A percentile compares a stretch with the other conserved stretches of the same genome.
These are phyloP conservation scores for Phytopythium cucurbitacearum DNA, from an alignment of 352 stramenopile species.

Conservation along the genomic window DNA sequence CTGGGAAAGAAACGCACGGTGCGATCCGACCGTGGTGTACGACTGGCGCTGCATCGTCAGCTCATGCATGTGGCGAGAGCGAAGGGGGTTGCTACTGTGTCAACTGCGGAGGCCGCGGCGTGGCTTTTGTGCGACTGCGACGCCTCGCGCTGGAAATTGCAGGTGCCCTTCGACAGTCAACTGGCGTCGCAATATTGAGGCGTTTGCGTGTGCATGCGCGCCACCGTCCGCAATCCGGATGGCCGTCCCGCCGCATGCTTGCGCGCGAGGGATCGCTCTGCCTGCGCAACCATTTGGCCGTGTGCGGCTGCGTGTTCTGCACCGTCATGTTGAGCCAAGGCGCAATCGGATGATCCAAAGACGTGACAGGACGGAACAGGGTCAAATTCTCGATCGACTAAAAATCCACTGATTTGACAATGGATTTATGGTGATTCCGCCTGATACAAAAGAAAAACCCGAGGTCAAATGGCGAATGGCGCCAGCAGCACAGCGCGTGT, in stretches of 20 bases:
- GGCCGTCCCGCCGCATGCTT: too few relatives aligned
- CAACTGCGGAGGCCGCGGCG: neutral
- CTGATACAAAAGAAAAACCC: neutral
- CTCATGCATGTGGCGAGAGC: neutral
- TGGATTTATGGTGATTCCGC: neutral
- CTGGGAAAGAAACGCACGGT: neutral
- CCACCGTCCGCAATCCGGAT: too few relatives aligned
- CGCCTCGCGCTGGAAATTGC: neutral
- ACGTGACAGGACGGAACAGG: slow-evolving; percentile 1
- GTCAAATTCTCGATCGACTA: neutral
- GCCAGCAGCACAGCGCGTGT: neutral
- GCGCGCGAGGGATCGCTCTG: too few relatives aligned
- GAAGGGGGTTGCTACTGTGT: neutral
- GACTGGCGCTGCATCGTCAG: neutral
- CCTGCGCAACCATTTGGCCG: too few relatives aligned
- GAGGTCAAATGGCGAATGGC: neutral
- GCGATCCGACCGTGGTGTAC: neutral
- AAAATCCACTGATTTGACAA: neutral
- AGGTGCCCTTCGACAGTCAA: neutral
- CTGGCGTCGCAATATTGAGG: neutral
- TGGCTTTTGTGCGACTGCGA: slow-evolving; percentile 2
- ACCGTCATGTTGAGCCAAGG: too few relatives aligned
- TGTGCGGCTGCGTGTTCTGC: too few relatives aligned
- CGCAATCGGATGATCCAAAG: slow-evolving; percentile 2
- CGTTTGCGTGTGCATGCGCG: neutral